Percentiles rank a stretch among this genome's conserved stretches.
These are phyloP conservation scores for Orbilia ellipsospora DNA, from an alignment of 2,329 filamentous ascomycete genomes.

Conservation along the genomic window DNA sequence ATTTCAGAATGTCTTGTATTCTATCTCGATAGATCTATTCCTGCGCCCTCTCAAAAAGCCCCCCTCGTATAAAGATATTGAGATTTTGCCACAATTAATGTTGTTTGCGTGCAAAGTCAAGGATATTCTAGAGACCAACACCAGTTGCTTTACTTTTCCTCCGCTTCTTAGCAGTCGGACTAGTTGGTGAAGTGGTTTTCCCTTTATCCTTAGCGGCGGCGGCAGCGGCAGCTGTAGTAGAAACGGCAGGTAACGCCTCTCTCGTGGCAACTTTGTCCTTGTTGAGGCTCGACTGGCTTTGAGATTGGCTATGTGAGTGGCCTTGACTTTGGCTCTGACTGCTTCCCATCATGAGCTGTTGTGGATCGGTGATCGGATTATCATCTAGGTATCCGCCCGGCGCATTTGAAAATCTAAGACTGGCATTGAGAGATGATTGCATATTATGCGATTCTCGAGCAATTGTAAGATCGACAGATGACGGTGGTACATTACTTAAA, in stretches of 20 bases:
- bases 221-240: constrained; percentile 45
- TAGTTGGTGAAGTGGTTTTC: constrained; percentile 48
- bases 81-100: too few species aligned
- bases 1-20: neutral
- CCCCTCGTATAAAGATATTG: neutral
- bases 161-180: constrained; percentile 50
- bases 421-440: constrained; percentile 63
- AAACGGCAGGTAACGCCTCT: constrained; percentile 44
- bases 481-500: constrained; percentile 58
- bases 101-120: neutral
- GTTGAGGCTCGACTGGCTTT: constrained; percentile 34
- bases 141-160: constrained; percentile 53
- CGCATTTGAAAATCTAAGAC: constrained; percentile 69
- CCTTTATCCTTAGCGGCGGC: constrained; percentile 47
- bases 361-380: constrained; percentile 73
- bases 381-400: constrained; percentile 74
- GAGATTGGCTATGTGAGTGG: constrained; percentile 34
- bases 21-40: neutral
- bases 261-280: constrained; percentile 43
- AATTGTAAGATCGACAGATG: constrained; percentile 59
- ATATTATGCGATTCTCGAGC: constrained; percentile 61
- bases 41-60: neutral
- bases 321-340: constrained; percentile 42
- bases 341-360: constrained; percentile 53
- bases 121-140: constrained; percentile 8